Evolutionary conservation across 2,329 filamentous ascomycete genomes (phyloP).

Genomic region (Chalara sp.): DNA sequence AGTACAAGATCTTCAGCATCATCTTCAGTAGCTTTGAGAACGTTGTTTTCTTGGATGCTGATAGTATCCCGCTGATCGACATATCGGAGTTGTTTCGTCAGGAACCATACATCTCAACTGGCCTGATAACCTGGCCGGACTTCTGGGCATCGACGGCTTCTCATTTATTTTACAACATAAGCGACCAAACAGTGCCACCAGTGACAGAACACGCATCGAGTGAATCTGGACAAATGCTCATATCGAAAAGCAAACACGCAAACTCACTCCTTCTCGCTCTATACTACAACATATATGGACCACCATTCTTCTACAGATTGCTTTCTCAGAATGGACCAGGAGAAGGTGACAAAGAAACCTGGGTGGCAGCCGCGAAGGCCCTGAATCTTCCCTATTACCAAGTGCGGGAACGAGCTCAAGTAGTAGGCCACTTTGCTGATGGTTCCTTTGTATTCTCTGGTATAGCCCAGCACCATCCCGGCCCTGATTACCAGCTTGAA

Average conservation of each 20-base stretch:
- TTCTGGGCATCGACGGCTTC: slow-evolving; percentile 36
- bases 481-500: no score
- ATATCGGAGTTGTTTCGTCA: slow-evolving; percentile 34
- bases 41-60: slow-evolving; percentile 41
- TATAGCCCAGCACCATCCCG: no score
- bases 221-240: slow-evolving; percentile 32
- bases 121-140: slow-evolving; percentile 41
- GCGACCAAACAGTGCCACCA: slow-evolving; percentile 6
- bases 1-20: slow-evolving; percentile 41
- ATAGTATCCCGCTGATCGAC: slow-evolving; percentile 36
- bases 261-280: slow-evolving; percentile 36
- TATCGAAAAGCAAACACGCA: slow-evolving; percentile 36
- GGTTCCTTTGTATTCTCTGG: no score
- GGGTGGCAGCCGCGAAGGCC: slow-evolving; percentile 36
- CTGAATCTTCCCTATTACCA: slow-evolving; percentile 33
- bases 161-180: slow-evolving; percentile 32
- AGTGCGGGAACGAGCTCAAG: slow-evolving; percentile 17
- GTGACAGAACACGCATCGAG: slow-evolving; percentile 2
- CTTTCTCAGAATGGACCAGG: slow-evolving; percentile 38
- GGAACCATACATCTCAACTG: slow-evolving; percentile 33
- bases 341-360: slow-evolving; percentile 44
- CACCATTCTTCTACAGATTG: slow-evolving; percentile 37
- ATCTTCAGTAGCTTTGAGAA: slow-evolving; percentile 43
- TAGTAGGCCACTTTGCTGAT: no score
- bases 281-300: slow-evolving; percentile 43